Base-by-base conservation (phyloP, 495 filamentous ascomycete genomes). In the Penicillium samsonianum region DNA sequence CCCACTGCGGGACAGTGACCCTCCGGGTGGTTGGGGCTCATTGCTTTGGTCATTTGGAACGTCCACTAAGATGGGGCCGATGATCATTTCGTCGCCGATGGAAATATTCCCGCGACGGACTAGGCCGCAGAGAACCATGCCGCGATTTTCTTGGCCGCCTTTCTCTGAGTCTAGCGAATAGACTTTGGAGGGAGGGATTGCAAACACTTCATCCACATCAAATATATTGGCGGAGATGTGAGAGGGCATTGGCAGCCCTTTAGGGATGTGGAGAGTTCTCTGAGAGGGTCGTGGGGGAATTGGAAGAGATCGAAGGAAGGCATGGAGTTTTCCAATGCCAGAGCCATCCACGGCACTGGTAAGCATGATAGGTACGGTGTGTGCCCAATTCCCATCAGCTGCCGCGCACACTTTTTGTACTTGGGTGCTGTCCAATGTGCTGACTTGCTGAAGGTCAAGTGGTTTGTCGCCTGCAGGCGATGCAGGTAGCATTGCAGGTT, bases 261-360 rank as follows among this genome's bases (percentile, higher is more conserved):
- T 62, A 8, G 67, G 45, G n/a, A 72, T 8, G 2, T 37, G 55
- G 7, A 70, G 54, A 26, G 41, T 53, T 55, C 71, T 69, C 22
- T 71, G 65, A 0, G 80, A 79, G 28, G 83, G 83, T 4, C 72
- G 63, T 4, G 73, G 64, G 1, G 90, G 90, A 26, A 94, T 77
- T 0, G 95, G 92, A 19, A 98, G 80, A 54, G 80, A 82, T 49
- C 84, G 81, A 22, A 98, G 80, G 7, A 98, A 77, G 26, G 90
- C 90, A 70, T 98, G 94, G 11, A 96, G 65, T 53, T 87, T 79
- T 19, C 85, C 83, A 53, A 98, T 87, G 1, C 93, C 93, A 12
- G 84, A 84, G 1, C 93, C 94, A 66, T 88, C 88, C 4, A 96
- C 86, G 10, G 92, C 88, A 61, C 91, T 96, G 19, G 91, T 92